phyloP scores from a whole-genome alignment of 768 basidiomycete genomes.

The Lentinula lateritia region DNA sequence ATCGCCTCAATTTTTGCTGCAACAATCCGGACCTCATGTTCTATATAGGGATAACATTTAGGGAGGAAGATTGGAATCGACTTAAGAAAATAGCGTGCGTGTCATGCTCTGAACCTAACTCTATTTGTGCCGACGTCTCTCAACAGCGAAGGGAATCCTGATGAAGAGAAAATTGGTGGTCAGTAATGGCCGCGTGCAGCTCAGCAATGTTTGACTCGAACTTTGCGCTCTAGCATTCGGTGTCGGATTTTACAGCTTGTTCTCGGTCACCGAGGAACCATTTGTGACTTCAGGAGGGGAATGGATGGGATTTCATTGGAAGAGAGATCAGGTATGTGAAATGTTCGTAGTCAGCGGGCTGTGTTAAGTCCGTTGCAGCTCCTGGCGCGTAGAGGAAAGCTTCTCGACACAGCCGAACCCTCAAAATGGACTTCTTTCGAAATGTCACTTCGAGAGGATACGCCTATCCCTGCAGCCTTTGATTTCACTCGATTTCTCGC shows the following conservation, averaged over 20 bases:
- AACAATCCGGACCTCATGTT: conserved; percentile 66
- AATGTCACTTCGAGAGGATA: conserved; percentile 80
- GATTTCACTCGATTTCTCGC: conserved; percentile 87
- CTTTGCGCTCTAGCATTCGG: conserved; percentile 55
- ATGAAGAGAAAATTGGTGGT: conserved; percentile 84
- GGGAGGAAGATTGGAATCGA: conserved; percentile 83
- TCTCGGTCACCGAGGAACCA: conserved; percentile 80
- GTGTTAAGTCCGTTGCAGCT: conserved; percentile 90
- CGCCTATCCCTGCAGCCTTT: conserved; percentile 74
- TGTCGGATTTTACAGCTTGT: conserved; percentile 79
- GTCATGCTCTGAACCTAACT: conserved; percentile 1
- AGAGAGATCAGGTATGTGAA: conserved; percentile 1
- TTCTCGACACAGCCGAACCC: conserved; percentile 35
- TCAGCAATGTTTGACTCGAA: background rate
- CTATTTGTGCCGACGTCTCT: background rate
- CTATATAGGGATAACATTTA: conserved; percentile 83
- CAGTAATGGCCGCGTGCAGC: background rate
- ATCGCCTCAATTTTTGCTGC: background rate
- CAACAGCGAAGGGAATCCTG: conserved; percentile 82
- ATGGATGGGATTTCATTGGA: conserved; percentile 14
- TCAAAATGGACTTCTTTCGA: conserved; percentile 82
- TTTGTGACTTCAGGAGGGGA: conserved; percentile 77
- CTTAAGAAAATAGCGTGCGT: conserved; percentile 76
- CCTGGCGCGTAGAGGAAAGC: conserved; percentile 72
- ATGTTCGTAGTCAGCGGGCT: conserved; percentile 74